phyloP scores from a whole-genome alignment of 495 filamentous ascomycete species.

The Parachaetomium inaequale region DNA sequence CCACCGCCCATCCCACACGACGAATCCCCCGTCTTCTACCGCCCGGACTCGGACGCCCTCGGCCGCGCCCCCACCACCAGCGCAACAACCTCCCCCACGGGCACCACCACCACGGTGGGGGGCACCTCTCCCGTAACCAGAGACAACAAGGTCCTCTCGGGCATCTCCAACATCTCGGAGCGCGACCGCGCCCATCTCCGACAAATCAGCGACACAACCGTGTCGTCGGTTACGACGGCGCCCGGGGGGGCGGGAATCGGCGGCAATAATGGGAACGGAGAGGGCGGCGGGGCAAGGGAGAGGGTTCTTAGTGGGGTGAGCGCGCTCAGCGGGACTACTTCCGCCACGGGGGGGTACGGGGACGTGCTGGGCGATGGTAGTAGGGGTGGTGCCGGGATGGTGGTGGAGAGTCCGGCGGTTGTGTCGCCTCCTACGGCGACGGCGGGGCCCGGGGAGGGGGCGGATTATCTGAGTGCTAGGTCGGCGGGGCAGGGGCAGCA shows the following conservation, averaged over 20 bases:
- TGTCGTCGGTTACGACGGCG: slow-evolving; percentile 33
- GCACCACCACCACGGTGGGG: background rate
- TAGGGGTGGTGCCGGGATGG: background rate
- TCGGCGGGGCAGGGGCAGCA: slow-evolving; percentile 4
- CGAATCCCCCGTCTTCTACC: slow-evolving; percentile 18
- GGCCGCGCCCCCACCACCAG: slow-evolving; percentile 11
- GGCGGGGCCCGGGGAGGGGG: slow-evolving; percentile 3
- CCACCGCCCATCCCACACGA: slow-evolving; percentile 9
- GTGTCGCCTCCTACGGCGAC: slow-evolving; percentile 17
- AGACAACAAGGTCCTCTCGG: slow-evolving; percentile 35
- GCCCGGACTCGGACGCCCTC: slow-evolving; percentile 34
- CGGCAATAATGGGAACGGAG: background rate
- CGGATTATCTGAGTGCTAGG: slow-evolving; percentile 13
- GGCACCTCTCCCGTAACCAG: too few relatives aligned
- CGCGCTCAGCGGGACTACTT: background rate
- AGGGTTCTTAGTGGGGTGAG: slow-evolving; percentile 5
- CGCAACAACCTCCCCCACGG: background rate
- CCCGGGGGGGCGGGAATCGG: background rate
- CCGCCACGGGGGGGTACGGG: background rate
- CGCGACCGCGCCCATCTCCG: slow-evolving; percentile 44
- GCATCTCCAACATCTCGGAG: slow-evolving; percentile 43
- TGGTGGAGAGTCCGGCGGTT: slow-evolving; percentile 8
- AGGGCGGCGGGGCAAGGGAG: background rate
- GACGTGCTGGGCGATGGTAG: background rate
- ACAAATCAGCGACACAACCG: slow-evolving; percentile 44